A percentile compares a stretch with the other conserved stretches of the same genome.
Conservation (phyloP, 2,329 filamentous ascomycete species). For the Fusarium circinatum region DNA sequence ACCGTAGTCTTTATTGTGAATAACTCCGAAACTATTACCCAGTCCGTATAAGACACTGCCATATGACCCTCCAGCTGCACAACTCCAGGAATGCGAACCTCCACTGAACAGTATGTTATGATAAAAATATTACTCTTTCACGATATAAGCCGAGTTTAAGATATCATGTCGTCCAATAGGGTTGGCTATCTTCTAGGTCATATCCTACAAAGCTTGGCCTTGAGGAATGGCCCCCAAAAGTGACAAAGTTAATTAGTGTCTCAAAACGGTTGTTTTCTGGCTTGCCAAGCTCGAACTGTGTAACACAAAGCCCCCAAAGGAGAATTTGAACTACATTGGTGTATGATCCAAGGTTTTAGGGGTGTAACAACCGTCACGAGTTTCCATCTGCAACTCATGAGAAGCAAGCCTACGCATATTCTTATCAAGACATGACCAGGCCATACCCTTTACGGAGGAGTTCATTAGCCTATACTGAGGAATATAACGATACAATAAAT, state of each 20-base stretch:
- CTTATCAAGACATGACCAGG: not conserved
- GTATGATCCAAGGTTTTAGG: not conserved
- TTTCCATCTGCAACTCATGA: not conserved
- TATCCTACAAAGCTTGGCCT: not conserved
- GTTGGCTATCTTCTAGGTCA: not conserved
- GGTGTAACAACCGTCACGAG: not conserved
- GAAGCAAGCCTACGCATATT: not conserved
- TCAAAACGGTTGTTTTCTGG: slow-evolving; percentile 14
- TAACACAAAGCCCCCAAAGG: not conserved
- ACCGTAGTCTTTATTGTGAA: not conserved
- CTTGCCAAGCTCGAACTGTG: not conserved
- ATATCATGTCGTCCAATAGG: not conserved
- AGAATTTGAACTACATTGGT: not conserved
- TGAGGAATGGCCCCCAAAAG: not conserved
- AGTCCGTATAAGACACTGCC: not conserved
- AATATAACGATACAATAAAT: not conserved
- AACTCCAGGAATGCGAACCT: slow-evolving; percentile 10
- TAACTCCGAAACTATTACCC: not conserved
- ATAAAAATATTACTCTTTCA: not conserved
- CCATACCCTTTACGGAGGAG: not conserved
- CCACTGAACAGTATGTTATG: not conserved
- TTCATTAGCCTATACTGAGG: not conserved
- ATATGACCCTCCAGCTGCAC: not conserved
- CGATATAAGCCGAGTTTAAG: not conserved
- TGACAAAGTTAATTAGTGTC: slow-evolving; percentile 19